Base-by-base conservation (phyloP, 2,329 filamentous ascomycete species). In the Diaporthe sp. region DNA sequence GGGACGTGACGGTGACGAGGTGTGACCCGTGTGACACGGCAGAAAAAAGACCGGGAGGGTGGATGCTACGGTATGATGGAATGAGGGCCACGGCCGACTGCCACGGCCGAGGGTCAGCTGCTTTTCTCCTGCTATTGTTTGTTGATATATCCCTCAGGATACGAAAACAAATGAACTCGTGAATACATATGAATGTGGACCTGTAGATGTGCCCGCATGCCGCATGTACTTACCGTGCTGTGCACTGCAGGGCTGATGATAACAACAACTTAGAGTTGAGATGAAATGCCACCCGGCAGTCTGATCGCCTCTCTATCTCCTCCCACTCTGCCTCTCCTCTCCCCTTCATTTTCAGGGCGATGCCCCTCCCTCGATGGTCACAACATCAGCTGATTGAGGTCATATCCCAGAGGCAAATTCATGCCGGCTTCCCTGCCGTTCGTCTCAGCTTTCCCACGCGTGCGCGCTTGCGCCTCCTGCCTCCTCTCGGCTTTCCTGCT, bases 1-100 rank as follows among this genome's bases (percentile, higher is more conserved):
- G 62, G 62, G 62, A 68, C 62, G 62, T 68, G 46, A 68, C 46
- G 62, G 62, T 53, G 62, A 68, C n/a, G 46, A 53, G 62, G 46
- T 53, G 62, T 68, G 62, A 53, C 62, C 62, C 62, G 46, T 68
- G 62, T 68, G 62, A 68, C 46, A 39, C 28, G 46, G 46, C 65
- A 53, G 65, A 22, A 55, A 53, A 51, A 68, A 49, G 37, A 7
- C 65, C 22, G 49, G 37, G 49, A 22, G 31, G 31, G 31, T 53
- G 22, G 34, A 39, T 68, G 65, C 46, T 53, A 68, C 62, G 62
- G 25, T 67, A 51, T 67, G 62, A 67, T 67, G 62, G 62, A 37
- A 67, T 51, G 25, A 55, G 28, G 62, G 44, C n/a, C 42, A 19
- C 62, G 62, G 31, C 62, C 44, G 62, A 67, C 61, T 67, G 61